Evolutionary conservation across 106 monocot genomes (phyloP).

Genomic region (Xerophyta viscosa): DNA sequence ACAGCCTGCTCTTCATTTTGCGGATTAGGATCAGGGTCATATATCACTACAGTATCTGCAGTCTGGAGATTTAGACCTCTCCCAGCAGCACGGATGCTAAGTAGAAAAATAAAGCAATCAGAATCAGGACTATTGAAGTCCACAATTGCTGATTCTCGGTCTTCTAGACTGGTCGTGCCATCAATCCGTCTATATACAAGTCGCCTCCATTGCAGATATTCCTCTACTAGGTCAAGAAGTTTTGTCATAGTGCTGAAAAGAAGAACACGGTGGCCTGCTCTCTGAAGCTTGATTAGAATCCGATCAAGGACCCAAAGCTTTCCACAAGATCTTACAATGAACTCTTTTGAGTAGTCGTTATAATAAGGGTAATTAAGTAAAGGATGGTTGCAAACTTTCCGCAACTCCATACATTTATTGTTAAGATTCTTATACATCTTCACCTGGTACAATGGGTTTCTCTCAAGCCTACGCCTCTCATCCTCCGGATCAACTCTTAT

Average conservation of each 20-base stretch:
- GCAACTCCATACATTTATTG: slow-evolving; percentile 97
- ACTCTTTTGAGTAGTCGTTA: slow-evolving; percentile 68
- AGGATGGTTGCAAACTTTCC: slow-evolving; percentile 95
- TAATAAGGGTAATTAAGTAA: slow-evolving; percentile 84
- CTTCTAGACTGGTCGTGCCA: slow-evolving; percentile 90
- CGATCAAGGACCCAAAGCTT: slow-evolving; percentile 97
- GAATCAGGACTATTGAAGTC: slow-evolving; percentile 80
- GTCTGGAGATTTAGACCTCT: slow-evolving; percentile 94
- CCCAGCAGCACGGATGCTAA: slow-evolving; percentile 98
- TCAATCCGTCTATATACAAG: slow-evolving; percentile 91
- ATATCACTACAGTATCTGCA: slow-evolving; percentile 96
- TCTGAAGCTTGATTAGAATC: slow-evolving; percentile 93
- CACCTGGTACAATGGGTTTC: slow-evolving; percentile 75
- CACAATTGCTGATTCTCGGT: slow-evolving; percentile 88
- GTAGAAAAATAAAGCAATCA: slow-evolving; percentile 94
- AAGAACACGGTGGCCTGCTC: slow-evolving; percentile 90
- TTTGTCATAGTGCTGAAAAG: slow-evolving; percentile 99
- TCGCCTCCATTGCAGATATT: slow-evolving; percentile 84
- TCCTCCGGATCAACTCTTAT: slow-evolving; percentile 93
- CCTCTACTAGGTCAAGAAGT: slow-evolving; percentile 91
- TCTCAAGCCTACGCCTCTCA: slow-evolving; percentile 55
- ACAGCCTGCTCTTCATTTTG: slow-evolving; percentile 99
- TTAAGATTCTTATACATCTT: slow-evolving; percentile 89
- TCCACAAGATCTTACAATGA: slow-evolving; percentile 85
- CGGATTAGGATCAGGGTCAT: slow-evolving; percentile 98